Evolutionary conservation across 192 early-diverging fungal genomes (phyloP).

Genomic region (Allomyces javanicus): DNA sequence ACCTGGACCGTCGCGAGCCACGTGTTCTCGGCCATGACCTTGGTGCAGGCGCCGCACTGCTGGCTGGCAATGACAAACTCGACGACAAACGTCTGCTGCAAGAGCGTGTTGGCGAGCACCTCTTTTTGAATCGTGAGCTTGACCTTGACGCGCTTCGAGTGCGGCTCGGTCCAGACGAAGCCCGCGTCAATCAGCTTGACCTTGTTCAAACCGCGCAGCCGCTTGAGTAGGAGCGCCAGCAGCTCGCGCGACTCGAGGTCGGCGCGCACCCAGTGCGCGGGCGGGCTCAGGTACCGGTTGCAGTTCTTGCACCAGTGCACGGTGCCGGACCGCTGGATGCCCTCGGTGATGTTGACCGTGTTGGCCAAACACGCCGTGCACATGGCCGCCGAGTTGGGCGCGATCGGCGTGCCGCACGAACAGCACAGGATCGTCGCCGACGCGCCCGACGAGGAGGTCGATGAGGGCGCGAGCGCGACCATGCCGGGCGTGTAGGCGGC

Average conservation of each 20-base stretch:
- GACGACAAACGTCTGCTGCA: slow-evolving; percentile 94
- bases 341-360: slow-evolving; percentile 94
- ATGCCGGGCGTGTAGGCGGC: too few relatives aligned
- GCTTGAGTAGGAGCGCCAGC: slow-evolving; percentile 77
- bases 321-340: slow-evolving; percentile 88
- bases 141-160: slow-evolving; percentile 80
- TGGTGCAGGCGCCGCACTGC: slow-evolving; percentile 87
- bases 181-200: slow-evolving; percentile 90
- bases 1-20: slow-evolving; percentile 97
- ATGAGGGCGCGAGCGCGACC: too few relatives aligned
- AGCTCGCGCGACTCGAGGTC: slow-evolving; percentile 79
- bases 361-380: slow-evolving; percentile 93
- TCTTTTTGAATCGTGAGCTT: slow-evolving; percentile 98
- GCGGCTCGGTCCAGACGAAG: slow-evolving; percentile 95
- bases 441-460: too few relatives aligned
- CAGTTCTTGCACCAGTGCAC: slow-evolving; percentile 93
- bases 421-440: slow-evolving; percentile 39
- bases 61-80: slow-evolving; percentile 85
- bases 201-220: slow-evolving; percentile 72
- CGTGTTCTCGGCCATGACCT: slow-evolving; percentile 88
- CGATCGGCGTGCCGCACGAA: slow-evolving; percentile 77
- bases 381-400: slow-evolving; percentile 95
- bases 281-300: slow-evolving; percentile 90
- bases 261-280: slow-evolving; percentile 69
- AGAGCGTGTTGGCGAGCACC: slow-evolving; percentile 74